These are phyloP conservation scores for Aspergillus nanangensis DNA, from an alignment of 495 filamentous ascomycete species.

Conservation along the genomic window DNA sequence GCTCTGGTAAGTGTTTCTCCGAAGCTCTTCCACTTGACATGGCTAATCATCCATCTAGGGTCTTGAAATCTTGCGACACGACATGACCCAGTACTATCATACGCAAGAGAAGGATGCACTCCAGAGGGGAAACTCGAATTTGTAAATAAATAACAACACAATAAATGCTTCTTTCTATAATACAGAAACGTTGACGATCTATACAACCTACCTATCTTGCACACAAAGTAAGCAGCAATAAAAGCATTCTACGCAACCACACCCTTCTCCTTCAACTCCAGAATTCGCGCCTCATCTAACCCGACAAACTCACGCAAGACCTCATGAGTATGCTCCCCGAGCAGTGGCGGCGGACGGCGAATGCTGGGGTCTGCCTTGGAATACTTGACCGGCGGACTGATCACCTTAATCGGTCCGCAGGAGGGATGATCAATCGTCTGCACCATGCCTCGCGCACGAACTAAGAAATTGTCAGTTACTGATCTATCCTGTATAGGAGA, in stretches of 20 bases:
- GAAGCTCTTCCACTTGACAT: neutral
- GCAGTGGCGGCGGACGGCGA: conserved; percentile 73
- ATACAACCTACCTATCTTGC: too few relatives aligned
- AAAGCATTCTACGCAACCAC: conserved; percentile 62
- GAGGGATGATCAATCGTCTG: conserved; percentile 74
- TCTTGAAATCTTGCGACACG: conserved; percentile 22
- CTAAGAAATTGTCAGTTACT: conserved; percentile 29
- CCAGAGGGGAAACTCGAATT: too few relatives aligned
- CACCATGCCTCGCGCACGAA: conserved; percentile 81
- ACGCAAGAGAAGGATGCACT: too few relatives aligned
- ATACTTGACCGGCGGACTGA: conserved; percentile 96
- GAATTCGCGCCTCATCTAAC: conserved; percentile 56
- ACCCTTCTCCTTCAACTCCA: conserved; percentile 58
- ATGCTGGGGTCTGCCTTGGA: conserved; percentile 73
- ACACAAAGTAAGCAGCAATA: neutral
- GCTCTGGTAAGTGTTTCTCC: conserved; percentile 18
- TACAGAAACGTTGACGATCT: too few relatives aligned
- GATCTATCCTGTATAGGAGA: neutral
- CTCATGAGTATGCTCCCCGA: conserved; percentile 92
- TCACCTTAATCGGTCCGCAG: conserved; percentile 81
- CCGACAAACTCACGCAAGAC: conserved; percentile 65
- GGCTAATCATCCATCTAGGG: too few relatives aligned
- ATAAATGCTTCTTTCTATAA: too few relatives aligned
- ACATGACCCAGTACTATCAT: conserved; percentile 28
- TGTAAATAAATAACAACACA: too few relatives aligned